Conservation (phyloP, 257 asterid genomes). For the Paulownia fortunei region DNA sequence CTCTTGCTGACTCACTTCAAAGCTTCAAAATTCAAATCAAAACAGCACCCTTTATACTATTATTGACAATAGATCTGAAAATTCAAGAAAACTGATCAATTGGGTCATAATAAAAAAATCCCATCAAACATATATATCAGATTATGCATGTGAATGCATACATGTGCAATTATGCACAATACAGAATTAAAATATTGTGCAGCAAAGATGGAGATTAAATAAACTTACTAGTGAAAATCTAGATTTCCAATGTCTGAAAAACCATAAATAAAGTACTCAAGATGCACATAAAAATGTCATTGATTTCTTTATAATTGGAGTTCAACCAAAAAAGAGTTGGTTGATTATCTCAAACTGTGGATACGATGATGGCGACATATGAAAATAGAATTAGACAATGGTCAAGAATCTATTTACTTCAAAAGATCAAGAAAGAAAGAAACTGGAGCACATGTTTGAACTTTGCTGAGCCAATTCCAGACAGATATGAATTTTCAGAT, state of each 20-base stretch:
- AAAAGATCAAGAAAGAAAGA: neutral
- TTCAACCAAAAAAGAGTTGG: neutral
- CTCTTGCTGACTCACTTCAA: conserved; percentile 32
- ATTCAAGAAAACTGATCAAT: conserved; percentile 26
- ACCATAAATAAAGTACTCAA: conserved; percentile 1
- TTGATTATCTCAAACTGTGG: conserved; percentile 5
- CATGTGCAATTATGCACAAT: conserved; percentile 32
- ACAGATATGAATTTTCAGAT: neutral
- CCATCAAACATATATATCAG: conserved; percentile 2
- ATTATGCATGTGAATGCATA: conserved; percentile 21
- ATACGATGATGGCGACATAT: neutral
- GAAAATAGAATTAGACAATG: neutral
- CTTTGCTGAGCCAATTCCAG: conserved; percentile 4
- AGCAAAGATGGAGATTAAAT: neutral
- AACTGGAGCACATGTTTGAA: neutral
- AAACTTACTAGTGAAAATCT: conserved; percentile 1
- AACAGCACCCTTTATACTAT: conserved; percentile 5
- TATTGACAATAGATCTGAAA: conserved; percentile 27
- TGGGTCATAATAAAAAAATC: conserved; percentile 8
- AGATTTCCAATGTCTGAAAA: neutral
- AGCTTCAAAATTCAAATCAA: conserved; percentile 36
- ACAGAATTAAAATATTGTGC: conserved; percentile 27
- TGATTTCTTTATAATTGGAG: neutral
- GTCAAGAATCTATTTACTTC: conserved; percentile 4
- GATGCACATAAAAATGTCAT: neutral